Conservation (phyloP, 306 rosid genomes). For the Medicago ruthenica region DNA sequence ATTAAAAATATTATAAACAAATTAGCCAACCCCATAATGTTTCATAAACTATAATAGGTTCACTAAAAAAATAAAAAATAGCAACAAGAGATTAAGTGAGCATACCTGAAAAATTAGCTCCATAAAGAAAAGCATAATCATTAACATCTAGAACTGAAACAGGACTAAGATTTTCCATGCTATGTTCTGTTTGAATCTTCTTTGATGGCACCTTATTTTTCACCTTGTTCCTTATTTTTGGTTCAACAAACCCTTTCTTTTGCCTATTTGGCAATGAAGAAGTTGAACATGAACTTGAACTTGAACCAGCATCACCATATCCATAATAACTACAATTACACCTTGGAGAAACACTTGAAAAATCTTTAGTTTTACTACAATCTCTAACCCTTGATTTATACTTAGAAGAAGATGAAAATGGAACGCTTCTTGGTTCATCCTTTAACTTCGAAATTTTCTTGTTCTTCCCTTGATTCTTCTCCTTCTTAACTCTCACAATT, state of each 20-base stretch:
- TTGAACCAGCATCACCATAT: conserved; percentile 35
- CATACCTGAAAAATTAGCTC: conserved; percentile 51
- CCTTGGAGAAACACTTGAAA: conserved; percentile 17
- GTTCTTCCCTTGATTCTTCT: conserved; percentile 42
- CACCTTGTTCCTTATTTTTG: conserved; percentile 40
- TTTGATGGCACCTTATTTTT: conserved; percentile 29
- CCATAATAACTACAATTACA: conserved; percentile 17
- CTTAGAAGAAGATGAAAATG: conserved; percentile 38
- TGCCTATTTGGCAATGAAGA: conserved; percentile 36
- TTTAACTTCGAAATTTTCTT: conserved; percentile 60
- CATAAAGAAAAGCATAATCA: conserved; percentile 42
- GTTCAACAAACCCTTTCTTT: conserved; percentile 49
- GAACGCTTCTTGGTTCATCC: conserved; percentile 67
- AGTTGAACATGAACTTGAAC: conserved; percentile 33
- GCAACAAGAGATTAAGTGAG: conserved; percentile 5
- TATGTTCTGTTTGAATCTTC: conserved; percentile 45
- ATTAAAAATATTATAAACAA: background rate
- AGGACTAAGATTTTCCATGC: conserved; percentile 57
- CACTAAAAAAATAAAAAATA: background rate
- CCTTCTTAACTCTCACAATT: conserved; percentile 40
- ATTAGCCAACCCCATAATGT: background rate
- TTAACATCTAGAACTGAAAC: conserved; percentile 59
- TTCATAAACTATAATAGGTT: background rate
- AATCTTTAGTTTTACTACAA: conserved; percentile 35
- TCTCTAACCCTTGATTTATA: conserved; percentile 24